phyloP scores from a whole-genome alignment of 2,329 filamentous ascomycete genomes.

The Scolecobasidium constrictum region DNA sequence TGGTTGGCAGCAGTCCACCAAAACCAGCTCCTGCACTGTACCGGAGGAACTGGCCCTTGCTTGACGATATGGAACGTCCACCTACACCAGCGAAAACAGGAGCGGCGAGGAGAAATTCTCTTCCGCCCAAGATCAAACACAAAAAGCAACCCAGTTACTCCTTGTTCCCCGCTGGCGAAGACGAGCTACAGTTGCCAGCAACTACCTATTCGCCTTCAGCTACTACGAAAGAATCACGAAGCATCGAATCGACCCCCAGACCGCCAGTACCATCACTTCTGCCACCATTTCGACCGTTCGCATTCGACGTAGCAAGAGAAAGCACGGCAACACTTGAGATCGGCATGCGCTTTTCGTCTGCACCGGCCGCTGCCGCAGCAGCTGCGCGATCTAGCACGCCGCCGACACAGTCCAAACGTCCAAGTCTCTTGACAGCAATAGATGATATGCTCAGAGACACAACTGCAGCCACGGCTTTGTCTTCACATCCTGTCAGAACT shows the following conservation, averaged over 20 bases:
- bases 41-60: not conserved
- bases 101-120: no score
- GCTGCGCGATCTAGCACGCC: not conserved
- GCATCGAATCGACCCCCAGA: not conserved
- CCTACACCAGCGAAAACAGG: slow-evolving; percentile 9
- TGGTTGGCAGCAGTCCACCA: slow-evolving; percentile 12
- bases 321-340: slow-evolving; percentile 64
- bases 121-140: not conserved
- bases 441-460: not conserved
- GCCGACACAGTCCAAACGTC: not conserved
- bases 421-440: not conserved
- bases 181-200: slow-evolving; percentile 26
- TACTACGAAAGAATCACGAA: not conserved
- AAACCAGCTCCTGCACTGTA: not conserved
- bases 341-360: slow-evolving; percentile 44
- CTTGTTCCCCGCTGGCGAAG: slow-evolving; percentile 26
- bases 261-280: slow-evolving; percentile 15
- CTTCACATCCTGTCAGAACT: not conserved
- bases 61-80: slow-evolving; percentile 19
- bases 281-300: slow-evolving; percentile 18
- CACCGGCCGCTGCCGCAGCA: slow-evolving; percentile 1
- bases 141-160: slow-evolving; percentile 18
- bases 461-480: not conserved
- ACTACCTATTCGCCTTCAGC: slow-evolving; percentile 21
- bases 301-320: slow-evolving; percentile 41